Evolutionary conservation across 495 filamentous ascomycete genomes (phyloP), one percentile per base, ranked within the genome.

Genomic region (Penicillium subrubescens): DNA sequence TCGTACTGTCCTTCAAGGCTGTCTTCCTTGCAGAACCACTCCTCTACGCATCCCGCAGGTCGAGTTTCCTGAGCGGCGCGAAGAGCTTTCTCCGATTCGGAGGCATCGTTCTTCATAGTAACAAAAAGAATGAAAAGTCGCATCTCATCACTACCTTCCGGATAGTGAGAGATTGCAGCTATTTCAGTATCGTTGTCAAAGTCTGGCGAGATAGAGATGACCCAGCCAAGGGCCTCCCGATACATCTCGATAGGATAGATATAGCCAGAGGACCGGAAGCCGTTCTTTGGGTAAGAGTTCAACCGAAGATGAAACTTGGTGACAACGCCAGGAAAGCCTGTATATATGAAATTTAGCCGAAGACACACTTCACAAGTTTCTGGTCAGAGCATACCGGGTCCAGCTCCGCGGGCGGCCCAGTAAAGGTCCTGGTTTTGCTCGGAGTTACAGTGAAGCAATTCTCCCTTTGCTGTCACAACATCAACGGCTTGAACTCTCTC

Each of bases 361-460:
- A 25, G 23, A 29, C 2, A 17, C 17, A 17, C 12, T 17, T 29
- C 17, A 17, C 8, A 50, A 23, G 2, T 0, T 15, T 2, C 14
- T 19, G 37, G 27, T 33, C 23, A 11, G n/a, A 21, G 48, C 62
- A 43, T 55, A 73, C 71, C 64, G 48, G 83, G 83, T 19, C 84
- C 84, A 11, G 83, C 79, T 23, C 84, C 83, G 23, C 81, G 71
- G 14, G 80, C 80, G 15, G 80, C 79, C 80, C 81, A 86, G 57
- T 82, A 82, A 0, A 86, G 75, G 21, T 85, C 83, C 8, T 56
- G 31, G 54, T 86, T 78, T 60, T 81, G 71, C 8, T 73, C 58
- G n/a, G 68, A 52, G 64, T 73, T 76, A 67, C 80, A 81, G 59
- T 65, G 63, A 41, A 65, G 41, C 34, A 75, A 44, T 23, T 78